Evolutionary conservation across 2,329 filamentous ascomycete species (phyloP).

Genomic region (Arachnopeziza araneosa): DNA sequence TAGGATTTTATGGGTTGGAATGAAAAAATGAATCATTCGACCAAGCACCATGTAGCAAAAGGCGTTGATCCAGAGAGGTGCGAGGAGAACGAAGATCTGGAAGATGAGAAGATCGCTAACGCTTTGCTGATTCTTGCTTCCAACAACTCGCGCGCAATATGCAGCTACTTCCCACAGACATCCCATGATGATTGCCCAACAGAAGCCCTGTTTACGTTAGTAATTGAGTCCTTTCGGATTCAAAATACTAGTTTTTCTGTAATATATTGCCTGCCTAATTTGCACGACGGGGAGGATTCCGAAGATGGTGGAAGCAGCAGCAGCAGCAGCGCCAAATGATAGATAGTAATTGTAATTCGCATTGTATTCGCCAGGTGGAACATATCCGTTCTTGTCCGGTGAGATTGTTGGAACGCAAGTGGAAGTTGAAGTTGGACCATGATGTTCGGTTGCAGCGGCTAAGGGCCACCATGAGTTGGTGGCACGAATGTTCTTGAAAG

Average conservation of each 20-base stretch:
- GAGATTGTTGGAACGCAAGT: constrained; percentile 19
- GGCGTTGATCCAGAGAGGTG: constrained; percentile 31
- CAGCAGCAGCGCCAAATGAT: constrained; percentile 32
- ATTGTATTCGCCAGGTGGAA: constrained; percentile 33
- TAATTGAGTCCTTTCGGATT: neutral
- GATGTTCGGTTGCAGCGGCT: neutral
- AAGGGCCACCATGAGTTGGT: neutral
- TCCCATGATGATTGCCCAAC: constrained; percentile 41
- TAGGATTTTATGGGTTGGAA: constrained; percentile 34
- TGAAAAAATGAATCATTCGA: constrained; percentile 31
- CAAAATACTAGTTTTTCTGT: neutral
- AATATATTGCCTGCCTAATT: constrained; percentile 30
- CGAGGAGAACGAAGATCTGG: constrained; percentile 38
- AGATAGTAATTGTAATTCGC: constrained; percentile 34
- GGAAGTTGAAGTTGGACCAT: constrained; percentile 9
- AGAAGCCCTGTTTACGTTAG: constrained; percentile 34
- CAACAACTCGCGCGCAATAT: constrained; percentile 36
- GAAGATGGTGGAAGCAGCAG: constrained; percentile 34
- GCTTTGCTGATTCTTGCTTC: constrained; percentile 36
- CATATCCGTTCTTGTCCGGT: constrained; percentile 34
- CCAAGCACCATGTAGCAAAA: constrained; percentile 32
- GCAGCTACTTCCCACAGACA: constrained; percentile 37
- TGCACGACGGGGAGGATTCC: constrained; percentile 30
- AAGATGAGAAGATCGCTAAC: constrained; percentile 28
- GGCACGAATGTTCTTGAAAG: neutral